Conservation (phyloP, 2,329 filamentous ascomycete species). For the Scytalidium sp. region DNA sequence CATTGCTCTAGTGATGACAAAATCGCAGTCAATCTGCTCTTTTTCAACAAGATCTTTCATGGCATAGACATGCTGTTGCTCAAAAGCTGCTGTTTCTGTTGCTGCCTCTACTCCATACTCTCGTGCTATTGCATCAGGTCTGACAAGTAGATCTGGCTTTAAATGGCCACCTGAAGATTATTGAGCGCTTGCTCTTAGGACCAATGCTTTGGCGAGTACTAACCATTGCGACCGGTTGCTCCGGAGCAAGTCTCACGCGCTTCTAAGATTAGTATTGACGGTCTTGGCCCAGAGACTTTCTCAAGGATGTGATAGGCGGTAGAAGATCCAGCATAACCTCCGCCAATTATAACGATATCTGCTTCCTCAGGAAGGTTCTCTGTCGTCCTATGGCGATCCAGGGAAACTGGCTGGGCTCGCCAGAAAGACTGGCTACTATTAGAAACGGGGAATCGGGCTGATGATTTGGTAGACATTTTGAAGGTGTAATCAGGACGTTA, state of each 20-base stretch:
- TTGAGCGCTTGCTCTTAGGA: conserved; percentile 38
- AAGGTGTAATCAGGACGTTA: no score
- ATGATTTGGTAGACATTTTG: no score
- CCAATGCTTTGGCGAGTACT: conserved; percentile 30
- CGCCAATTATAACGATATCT: conserved; percentile 19
- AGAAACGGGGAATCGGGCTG: conserved; percentile 14
- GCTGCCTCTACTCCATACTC: conserved; percentile 33
- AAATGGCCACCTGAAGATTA: conserved; percentile 43
- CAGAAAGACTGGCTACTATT: conserved; percentile 14
- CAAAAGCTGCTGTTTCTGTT: conserved; percentile 35
- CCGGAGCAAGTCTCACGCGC: conserved; percentile 38
- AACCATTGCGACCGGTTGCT: conserved; percentile 41
- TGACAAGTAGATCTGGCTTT: conserved; percentile 37
- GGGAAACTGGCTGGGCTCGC: conserved; percentile 12
- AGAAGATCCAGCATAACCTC: conserved; percentile 12
- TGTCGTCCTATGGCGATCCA: conserved; percentile 15
- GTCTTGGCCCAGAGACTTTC: conserved; percentile 10
- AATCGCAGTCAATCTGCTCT: conserved; percentile 40
- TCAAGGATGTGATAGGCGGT: conserved; percentile 25
- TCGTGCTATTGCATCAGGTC: conserved; percentile 27
- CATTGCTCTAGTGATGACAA: conserved; percentile 32
- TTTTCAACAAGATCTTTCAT: conserved; percentile 36
- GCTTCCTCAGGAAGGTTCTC: conserved; percentile 11
- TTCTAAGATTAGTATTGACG: conserved; percentile 36
- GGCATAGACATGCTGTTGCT: conserved; percentile 34